Conservation (phyloP, 805 yeast species). For the Pichia paraexigua region DNA sequence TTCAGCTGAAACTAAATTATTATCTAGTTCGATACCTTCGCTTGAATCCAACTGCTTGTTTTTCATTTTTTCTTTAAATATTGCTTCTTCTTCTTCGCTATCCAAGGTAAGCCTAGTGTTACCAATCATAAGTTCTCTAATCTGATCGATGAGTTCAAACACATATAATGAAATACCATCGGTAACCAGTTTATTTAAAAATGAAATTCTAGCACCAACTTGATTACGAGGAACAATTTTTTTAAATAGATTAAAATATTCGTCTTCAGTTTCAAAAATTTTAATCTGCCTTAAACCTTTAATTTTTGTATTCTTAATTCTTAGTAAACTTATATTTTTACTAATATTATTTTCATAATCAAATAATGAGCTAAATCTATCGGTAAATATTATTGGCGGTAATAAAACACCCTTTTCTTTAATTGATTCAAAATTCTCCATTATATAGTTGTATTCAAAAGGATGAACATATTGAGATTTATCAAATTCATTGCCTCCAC, state of each 20-base stretch:
- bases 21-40: background rate
- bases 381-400: conserved; percentile 14
- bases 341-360: conserved; percentile 1
- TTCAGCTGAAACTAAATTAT: background rate
- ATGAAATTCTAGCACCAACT: conserved; percentile 11
- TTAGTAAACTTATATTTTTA: conserved; percentile 2
- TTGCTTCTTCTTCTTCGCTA: conserved; percentile 10
- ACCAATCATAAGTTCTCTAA: conserved; percentile 3
- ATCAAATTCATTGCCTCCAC: conserved; percentile 12
- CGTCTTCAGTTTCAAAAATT: conserved; percentile 14
- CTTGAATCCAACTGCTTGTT: background rate
- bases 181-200: conserved; percentile 18
- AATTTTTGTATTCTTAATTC: conserved; percentile 11
- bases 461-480: conserved; percentile 18
- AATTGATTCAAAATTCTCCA: conserved; percentile 9
- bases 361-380: conserved; percentile 11
- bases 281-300: conserved; percentile 9
- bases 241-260: conserved; percentile 14
- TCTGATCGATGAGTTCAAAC: conserved; percentile 12
- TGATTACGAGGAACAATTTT: conserved; percentile 13
- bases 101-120: conserved; percentile 4
- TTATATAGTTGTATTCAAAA: conserved; percentile 19
- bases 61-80: background rate
- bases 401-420: conserved; percentile 5
- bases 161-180: conserved; percentile 19